phyloP scores from a whole-genome alignment of 1,284 basidiomycete species.

The Ganoderma leucocontextum region DNA sequence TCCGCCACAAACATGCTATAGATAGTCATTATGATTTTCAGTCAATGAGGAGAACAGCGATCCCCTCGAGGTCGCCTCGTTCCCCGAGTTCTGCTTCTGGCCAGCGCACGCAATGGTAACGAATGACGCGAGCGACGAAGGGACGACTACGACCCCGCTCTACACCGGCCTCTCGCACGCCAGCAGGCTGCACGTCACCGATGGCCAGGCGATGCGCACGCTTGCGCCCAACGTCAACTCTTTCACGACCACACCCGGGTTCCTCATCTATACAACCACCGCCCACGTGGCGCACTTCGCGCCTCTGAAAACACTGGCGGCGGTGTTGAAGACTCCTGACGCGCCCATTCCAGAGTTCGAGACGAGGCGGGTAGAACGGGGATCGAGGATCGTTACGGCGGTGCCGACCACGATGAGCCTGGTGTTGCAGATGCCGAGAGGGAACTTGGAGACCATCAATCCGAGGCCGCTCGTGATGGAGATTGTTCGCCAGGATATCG shows the following conservation, averaged over 20 bases:
- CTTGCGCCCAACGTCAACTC: constrained; percentile 79
- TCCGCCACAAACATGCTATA: too few species aligned
- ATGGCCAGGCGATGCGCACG: constrained; percentile 33
- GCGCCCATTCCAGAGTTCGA: constrained; percentile 63
- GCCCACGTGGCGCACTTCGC: constrained; percentile 86
- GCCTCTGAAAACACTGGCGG: constrained; percentile 54
- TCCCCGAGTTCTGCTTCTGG: constrained; percentile 69
- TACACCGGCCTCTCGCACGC: constrained; percentile 74
- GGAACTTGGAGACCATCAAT: constrained; percentile 95
- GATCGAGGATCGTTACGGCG: constrained; percentile 85
- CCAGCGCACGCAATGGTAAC: constrained; percentile 33
- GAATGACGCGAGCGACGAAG: constrained; percentile 19
- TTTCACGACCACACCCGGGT: constrained; percentile 81
- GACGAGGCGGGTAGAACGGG: constrained; percentile 84
- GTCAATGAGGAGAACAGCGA: constrained; percentile 39
- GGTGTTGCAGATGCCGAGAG: constrained; percentile 97
- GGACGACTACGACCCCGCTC: constrained; percentile 37
- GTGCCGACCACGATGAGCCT: constrained; percentile 89
- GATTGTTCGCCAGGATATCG: constrained; percentile 78
- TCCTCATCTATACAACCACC: constrained; percentile 89
- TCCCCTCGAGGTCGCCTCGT: constrained; percentile 46
- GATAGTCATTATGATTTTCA: constrained; percentile 20
- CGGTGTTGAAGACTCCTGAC: constrained; percentile 36
- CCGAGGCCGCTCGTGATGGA: constrained; percentile 92
- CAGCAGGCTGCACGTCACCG: constrained; percentile 66